Conservation (phyloP, 2,329 filamentous ascomycete genomes). For the Cladobotryum protrusum region DNA sequence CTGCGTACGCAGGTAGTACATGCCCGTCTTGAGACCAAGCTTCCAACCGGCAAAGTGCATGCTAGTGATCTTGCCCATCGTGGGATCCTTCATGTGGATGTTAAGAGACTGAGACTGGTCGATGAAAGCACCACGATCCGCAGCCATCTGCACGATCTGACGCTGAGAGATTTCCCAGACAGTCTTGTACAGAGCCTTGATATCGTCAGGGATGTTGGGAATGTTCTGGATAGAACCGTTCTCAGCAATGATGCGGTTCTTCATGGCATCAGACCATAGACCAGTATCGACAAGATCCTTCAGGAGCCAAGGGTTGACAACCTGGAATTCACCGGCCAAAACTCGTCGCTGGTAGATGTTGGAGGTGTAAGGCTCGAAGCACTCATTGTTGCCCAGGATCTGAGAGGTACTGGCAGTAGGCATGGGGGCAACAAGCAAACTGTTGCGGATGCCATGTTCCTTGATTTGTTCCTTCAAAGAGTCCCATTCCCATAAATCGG, state of each 20-base stretch:
- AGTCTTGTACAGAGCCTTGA: slow-evolving; percentile 98
- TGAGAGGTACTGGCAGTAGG: slow-evolving; percentile 95
- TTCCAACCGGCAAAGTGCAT: slow-evolving; percentile 99
- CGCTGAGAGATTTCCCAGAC: slow-evolving; percentile 99
- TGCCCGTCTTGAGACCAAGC: slow-evolving; percentile 97
- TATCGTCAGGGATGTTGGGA: slow-evolving; percentile 89
- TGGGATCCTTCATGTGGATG: slow-evolving; percentile 98
- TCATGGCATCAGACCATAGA: slow-evolving; percentile 99
- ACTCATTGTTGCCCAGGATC: slow-evolving; percentile 98
- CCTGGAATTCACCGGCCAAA: slow-evolving; percentile 96
- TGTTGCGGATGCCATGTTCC: slow-evolving; percentile 91
- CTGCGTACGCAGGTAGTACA: slow-evolving; percentile 99
- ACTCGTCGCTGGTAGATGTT: slow-evolving; percentile 99
- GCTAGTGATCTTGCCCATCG: slow-evolving; percentile 99
- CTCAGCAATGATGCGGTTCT: slow-evolving; percentile 98
- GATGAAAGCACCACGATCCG: slow-evolving; percentile 96
- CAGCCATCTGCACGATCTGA: slow-evolving; percentile 93
- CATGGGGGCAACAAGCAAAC: slow-evolving; percentile 91
- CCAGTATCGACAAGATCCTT: slow-evolving; percentile 98
- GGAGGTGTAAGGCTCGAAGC: slow-evolving; percentile 98
- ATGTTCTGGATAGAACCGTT: slow-evolving; percentile 95
- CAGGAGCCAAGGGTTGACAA: slow-evolving; percentile 97
- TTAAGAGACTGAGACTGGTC: slow-evolving; percentile 99
- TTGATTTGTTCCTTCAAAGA: slow-evolving; percentile 84
- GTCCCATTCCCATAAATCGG: slow-evolving; percentile 95